Base-by-base conservation (phyloP, 768 basidiomycete genomes). In the Tremella mesenterica region DNA sequence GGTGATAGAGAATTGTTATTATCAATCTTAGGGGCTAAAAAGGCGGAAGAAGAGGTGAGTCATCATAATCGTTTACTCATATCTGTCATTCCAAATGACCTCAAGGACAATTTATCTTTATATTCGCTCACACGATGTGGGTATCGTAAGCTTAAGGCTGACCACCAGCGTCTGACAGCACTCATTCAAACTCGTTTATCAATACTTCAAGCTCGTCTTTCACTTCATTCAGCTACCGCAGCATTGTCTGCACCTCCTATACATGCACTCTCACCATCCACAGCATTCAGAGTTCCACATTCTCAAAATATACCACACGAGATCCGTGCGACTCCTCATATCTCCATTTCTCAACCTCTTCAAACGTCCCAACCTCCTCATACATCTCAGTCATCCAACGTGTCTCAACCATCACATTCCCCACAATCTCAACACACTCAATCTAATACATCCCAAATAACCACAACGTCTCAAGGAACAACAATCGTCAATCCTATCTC, bases 1-100 rank as follows among this genome's bases (percentile, higher is more conserved):
- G 90, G 88, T 38, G 91, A 95, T 77, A 80, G 90, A 21, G 88
- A 92, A 48, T 85, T 92, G 82, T 78, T 95, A 20, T 79, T 93
- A 30, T 81, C 88, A 60, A 86, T 95, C 80, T 78, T 95, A 46
- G 88, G 85, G 56, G 89, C 90, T 67, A 95, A 95, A 77, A 81
- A 83, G 43, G 85, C 91, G 12, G 91, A 95, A 71, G 91, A 95
- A 69, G 86, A 93, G 81, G 88, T 88, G 59, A 36, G 81, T 52
- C 36, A 6, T n/a, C 20, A 16, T 8, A 8, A 20, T 16, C 5
- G 4, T 4, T 16, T 23, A 45, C 14, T 45, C n/a, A 23, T 23
- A 41, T 14, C n/a, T n/a, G n/a, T n/a, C n/a, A n/a, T n/a, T n/a
- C n/a, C n/a, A n/a, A n/a, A n/a, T n/a, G n/a, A n/a, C n/a, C n/a